Base-by-base conservation (phyloP, 2,329 filamentous ascomycete genomes). In the Tolypocladium inflatum region DNA sequence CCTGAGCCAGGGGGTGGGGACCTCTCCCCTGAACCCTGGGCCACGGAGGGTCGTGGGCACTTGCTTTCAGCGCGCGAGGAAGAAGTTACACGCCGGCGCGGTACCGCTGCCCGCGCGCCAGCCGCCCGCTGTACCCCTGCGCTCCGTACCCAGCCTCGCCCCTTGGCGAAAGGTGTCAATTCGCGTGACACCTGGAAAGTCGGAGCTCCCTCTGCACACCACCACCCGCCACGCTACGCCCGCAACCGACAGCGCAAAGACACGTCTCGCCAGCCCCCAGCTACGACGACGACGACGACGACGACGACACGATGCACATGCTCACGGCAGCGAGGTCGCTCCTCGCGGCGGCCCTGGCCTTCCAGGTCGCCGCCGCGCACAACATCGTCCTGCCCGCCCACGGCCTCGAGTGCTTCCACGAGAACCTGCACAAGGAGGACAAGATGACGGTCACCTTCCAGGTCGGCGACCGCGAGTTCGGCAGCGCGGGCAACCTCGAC, bases 361-460 rank as follows among this genome's bases (percentile, higher is more conserved):
- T 76, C 66, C 79, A 86, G 67, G 82, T 84, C 66, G 80, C 86
- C 64, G 81, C 83, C 64, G 91, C 90, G 67, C 94, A 99, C 84
- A 97, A 95, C 80, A 97, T 99, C 76, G 90, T 94, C 74, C 86
- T 99, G 69, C 88, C 88, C 62, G 88, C 92, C 66, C 91, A 99
- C 77, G 90, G 91, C 70, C 85, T 91, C 76, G 94, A 99, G 80
- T 99, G 94, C 80, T 99, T 97, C 82, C 90, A 96, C 80, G 94
- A 99, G 79, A 76, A 80, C 67, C 85, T 99, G 60, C 93, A 96
- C 79, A 85, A 83, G 73, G 94, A 96, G 74, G 94, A 99, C 79
- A 90, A 88, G 76, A 99, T 99, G 94, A 97, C 91, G 10, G 92
- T 99, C 60, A 96, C 92, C 37, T 99, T 95, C 81, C 94, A 97